Evolutionary conservation across 495 filamentous ascomycete genomes (phyloP).

Genomic region (Penicillium coffeae): DNA sequence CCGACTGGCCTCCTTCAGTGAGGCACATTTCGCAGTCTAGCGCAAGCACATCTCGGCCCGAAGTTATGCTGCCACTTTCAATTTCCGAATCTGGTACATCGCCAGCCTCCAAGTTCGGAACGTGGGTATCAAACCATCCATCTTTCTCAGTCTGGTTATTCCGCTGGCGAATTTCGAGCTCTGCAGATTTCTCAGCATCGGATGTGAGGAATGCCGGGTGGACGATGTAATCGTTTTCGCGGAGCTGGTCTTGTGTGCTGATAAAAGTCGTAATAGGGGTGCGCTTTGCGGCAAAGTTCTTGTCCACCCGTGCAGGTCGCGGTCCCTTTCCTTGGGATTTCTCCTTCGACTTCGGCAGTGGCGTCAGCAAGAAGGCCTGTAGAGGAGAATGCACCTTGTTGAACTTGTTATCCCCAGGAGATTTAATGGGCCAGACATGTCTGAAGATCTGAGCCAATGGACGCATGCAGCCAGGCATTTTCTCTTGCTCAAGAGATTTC

Average conservation of each 20-base stretch:
- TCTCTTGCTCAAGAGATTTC: slow-evolving; percentile 53
- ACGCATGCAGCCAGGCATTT: slow-evolving; percentile 59
- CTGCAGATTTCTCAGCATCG: slow-evolving; percentile 36
- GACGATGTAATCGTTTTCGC: slow-evolving; percentile 73
- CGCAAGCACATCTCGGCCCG: slow-evolving; percentile 73
- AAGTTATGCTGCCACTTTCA: slow-evolving; percentile 76
- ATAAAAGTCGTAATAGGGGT: slow-evolving; percentile 78
- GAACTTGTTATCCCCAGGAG: slow-evolving; percentile 77
- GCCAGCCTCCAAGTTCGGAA: slow-evolving; percentile 64
- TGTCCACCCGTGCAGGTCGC: slow-evolving; percentile 53
- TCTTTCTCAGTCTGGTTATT: slow-evolving; percentile 46
- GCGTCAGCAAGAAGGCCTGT: slow-evolving; percentile 69
- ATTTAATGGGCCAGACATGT: slow-evolving; percentile 82
- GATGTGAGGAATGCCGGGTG: slow-evolving; percentile 65
- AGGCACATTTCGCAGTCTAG: slow-evolving; percentile 97
- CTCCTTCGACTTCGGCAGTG: slow-evolving; percentile 60
- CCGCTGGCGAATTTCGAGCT: slow-evolving; percentile 43
- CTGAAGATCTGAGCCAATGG: slow-evolving; percentile 78
- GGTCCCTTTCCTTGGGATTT: slow-evolving; percentile 50
- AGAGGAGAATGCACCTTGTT: slow-evolving; percentile 80
- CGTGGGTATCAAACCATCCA: slow-evolving; percentile 79
- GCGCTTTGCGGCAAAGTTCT: slow-evolving; percentile 60
- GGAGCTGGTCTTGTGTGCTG: slow-evolving; percentile 64
- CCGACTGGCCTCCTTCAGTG: slow-evolving; percentile 68
- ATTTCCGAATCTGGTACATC: slow-evolving; percentile 64